A percentile compares a stretch with the other conserved stretches of the same genome.
Evolutionary conservation across 78 protist species (phyloP).

Genomic region (Acrasis kona): DNA sequence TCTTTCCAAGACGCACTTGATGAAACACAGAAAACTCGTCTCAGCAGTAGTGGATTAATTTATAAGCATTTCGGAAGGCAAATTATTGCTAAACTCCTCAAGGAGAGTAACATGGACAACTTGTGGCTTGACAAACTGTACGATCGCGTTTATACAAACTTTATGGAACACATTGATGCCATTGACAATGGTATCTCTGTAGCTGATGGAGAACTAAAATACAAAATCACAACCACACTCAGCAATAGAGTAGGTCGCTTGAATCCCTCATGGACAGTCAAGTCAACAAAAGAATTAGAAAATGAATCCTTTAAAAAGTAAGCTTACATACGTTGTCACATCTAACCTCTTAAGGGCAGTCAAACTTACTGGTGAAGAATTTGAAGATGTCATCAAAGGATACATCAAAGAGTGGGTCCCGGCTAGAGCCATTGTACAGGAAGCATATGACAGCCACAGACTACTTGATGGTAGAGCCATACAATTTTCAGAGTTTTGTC

Average conservation of each 20-base stretch:
- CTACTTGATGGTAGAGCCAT: conserved; percentile 34
- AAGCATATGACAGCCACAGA: conserved; percentile 1
- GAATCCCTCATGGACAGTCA: too few species aligned
- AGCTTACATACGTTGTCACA: background rate
- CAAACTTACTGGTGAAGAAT: conserved; percentile 43
- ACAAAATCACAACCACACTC: conserved; percentile 24
- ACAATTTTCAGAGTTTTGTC: conserved; percentile 38
- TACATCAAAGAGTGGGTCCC: conserved; percentile 48
- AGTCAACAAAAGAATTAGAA: background rate
- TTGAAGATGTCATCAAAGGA: conserved; percentile 20
- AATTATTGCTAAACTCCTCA: conserved; percentile 21
- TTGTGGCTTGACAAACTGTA: conserved; percentile 18
- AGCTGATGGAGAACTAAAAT: background rate
- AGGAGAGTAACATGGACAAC: conserved; percentile 4
- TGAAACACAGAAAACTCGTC: conserved; percentile 7
- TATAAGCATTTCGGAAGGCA: conserved; percentile 64
- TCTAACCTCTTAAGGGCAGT: conserved; percentile 1
- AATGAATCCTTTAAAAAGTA: background rate
- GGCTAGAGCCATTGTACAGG: conserved; percentile 55
- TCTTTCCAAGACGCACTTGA: conserved; percentile 49
- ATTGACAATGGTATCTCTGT: conserved; percentile 69
- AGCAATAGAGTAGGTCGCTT: conserved; percentile 33
- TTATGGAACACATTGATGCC: conserved; percentile 70
- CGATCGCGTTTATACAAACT: conserved; percentile 14
- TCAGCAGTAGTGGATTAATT: conserved; percentile 24